Percentiles rank a stretch among this genome's conserved stretches.
phyloP scores from a whole-genome alignment of 148 eudicot genomes.

The Camellia lanceoleosa region DNA sequence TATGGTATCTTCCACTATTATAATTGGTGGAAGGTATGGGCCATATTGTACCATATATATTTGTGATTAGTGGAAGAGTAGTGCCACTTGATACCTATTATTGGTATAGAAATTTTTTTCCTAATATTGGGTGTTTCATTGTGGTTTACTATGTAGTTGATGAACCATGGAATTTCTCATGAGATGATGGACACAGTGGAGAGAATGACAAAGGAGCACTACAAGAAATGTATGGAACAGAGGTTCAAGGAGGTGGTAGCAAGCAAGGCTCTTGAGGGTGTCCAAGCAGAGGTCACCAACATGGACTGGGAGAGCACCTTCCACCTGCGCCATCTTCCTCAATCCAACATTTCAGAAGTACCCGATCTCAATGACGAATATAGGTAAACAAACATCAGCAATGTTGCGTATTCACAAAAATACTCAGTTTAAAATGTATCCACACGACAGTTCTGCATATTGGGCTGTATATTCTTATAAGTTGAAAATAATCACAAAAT shows the following conservation, averaged over 20 bases:
- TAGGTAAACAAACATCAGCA: conserved; percentile 49
- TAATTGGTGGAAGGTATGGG: too few species aligned
- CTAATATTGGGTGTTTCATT: neutral
- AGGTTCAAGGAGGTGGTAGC: conserved; percentile 60
- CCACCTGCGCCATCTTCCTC: conserved; percentile 60
- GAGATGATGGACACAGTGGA: conserved; percentile 70
- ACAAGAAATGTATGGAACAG: conserved; percentile 63
- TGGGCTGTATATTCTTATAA: too few species aligned
- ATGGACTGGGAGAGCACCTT: conserved; percentile 85
- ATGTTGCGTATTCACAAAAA: too few species aligned
- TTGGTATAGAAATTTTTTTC: neutral
- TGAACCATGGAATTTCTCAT: conserved; percentile 64
- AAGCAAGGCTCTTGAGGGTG: conserved; percentile 53
- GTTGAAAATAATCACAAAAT: too few species aligned
- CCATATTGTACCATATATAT: too few species aligned
- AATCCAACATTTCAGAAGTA: conserved; percentile 50
- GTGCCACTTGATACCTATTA: too few species aligned
- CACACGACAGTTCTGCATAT: too few species aligned
- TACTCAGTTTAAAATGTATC: too few species aligned
- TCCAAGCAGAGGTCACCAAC: conserved; percentile 47
- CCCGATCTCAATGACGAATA: conserved; percentile 65
- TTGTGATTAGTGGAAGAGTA: too few species aligned
- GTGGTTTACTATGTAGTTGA: conserved; percentile 29
- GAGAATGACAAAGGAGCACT: conserved; percentile 59
- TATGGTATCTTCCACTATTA: too few species aligned